Conservation (phyloP, 2,329 filamentous ascomycete species). For the Chalara sp. region DNA sequence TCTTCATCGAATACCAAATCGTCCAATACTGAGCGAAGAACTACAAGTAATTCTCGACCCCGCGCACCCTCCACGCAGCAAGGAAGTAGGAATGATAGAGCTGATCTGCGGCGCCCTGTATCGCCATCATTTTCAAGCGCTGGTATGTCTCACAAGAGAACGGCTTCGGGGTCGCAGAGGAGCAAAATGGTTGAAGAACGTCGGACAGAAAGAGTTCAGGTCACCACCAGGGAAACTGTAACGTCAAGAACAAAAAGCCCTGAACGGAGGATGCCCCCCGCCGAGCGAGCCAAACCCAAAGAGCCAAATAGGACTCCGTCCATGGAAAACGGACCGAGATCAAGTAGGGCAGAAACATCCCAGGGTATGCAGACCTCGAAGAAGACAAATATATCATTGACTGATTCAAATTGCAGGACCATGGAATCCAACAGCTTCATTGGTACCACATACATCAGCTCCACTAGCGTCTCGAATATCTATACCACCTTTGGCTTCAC, state of each 20-base stretch:
- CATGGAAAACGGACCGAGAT: slow-evolving; percentile 21
- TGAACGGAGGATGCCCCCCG: slow-evolving; percentile 28
- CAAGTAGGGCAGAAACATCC: slow-evolving; percentile 40
- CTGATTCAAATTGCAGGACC: slow-evolving; percentile 28
- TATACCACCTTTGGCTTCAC: slow-evolving; percentile 66
- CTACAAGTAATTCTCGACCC: slow-evolving; percentile 19
- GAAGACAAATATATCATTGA: not conserved
- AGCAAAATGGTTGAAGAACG: slow-evolving; percentile 38
- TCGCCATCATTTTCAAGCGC: slow-evolving; percentile 20
- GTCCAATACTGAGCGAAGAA: slow-evolving; percentile 24
- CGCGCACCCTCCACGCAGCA: slow-evolving; percentile 21
- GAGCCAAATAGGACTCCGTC: slow-evolving; percentile 19
- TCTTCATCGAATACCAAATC: slow-evolving; percentile 25
- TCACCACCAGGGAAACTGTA: slow-evolving; percentile 57
- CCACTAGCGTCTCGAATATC: slow-evolving; percentile 42
- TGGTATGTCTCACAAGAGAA: slow-evolving; percentile 44
- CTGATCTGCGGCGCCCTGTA: slow-evolving; percentile 17
- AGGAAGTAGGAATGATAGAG: slow-evolving; percentile 19
- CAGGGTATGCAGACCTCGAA: slow-evolving; percentile 34
- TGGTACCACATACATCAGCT: slow-evolving; percentile 60
- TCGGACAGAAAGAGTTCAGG: slow-evolving; percentile 48
- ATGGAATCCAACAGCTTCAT: slow-evolving; percentile 76
- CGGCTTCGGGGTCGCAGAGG: slow-evolving; percentile 48
- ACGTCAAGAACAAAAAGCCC: slow-evolving; percentile 54
- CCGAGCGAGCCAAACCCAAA: slow-evolving; percentile 12